phyloP scores from a whole-genome alignment of 2,329 filamentous ascomycete genomes.

The Aspergillus ochraceus region DNA sequence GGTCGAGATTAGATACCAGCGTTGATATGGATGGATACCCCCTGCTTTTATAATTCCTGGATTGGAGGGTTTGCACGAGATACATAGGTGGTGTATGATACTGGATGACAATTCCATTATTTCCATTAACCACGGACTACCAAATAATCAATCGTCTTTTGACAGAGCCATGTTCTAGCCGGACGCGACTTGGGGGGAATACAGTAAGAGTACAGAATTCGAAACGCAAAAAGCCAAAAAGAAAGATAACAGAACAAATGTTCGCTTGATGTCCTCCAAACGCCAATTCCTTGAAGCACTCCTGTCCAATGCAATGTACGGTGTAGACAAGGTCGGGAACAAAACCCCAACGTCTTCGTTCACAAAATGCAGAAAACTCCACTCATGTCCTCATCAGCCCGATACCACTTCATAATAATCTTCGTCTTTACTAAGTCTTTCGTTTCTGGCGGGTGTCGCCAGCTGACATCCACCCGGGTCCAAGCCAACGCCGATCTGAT shows the following conservation, averaged over 20 bases:
- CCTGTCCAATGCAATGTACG: constrained; percentile 2
- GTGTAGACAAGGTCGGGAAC: not conserved
- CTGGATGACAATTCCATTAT: not conserved
- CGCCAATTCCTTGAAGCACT: not conserved
- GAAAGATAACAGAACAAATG: not conserved
- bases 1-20: not conserved
- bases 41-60: not conserved
- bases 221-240: not conserved
- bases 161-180: too few species aligned
- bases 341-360: not conserved
- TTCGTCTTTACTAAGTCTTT: constrained; percentile 53
- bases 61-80: not conserved
- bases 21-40: not conserved
- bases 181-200: too few species aligned
- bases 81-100: not conserved
- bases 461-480: constrained; percentile 55
- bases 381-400: not conserved
- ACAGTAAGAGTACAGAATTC: too few species aligned
- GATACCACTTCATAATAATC: constrained; percentile 39
- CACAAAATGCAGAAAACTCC: not conserved
- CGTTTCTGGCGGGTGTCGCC: constrained; percentile 52
- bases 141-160: not conserved
- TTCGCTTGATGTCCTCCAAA: not conserved
- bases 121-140: not conserved
- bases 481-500: constrained; percentile 53